Percentiles rank a stretch among this genome's conserved stretches.
Evolutionary conservation across 2,329 filamentous ascomycete species (phyloP).

Genomic region (Cladosporium austrohemisphaericum): DNA sequence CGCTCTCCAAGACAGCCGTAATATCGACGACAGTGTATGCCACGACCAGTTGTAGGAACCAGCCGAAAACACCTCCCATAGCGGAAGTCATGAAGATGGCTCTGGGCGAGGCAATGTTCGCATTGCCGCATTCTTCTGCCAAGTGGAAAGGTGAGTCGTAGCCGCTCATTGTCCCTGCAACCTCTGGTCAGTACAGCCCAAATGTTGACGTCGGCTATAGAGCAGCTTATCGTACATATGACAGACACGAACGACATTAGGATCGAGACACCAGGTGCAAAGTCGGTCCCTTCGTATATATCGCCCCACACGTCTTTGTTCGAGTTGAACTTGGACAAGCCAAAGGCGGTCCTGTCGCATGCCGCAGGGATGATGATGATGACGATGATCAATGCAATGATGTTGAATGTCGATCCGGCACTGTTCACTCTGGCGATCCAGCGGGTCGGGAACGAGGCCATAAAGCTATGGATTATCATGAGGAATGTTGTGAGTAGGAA

Average conservation of each 20-base stretch:
- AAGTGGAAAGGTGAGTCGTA: conserved; percentile 69
- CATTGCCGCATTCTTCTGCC: conserved; percentile 72
- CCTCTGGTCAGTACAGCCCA: background rate
- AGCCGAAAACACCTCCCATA: conserved; percentile 64
- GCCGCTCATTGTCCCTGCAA: conserved; percentile 35
- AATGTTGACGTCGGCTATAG: conserved; percentile 21
- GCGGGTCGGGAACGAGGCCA: conserved; percentile 67
- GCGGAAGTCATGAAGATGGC: conserved; percentile 68
- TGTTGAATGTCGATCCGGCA: conserved; percentile 66
- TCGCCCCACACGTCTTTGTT: conserved; percentile 60
- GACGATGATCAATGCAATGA: conserved; percentile 61
- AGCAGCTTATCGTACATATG: conserved; percentile 46
- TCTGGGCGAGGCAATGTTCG: conserved; percentile 64
- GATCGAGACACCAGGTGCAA: conserved; percentile 62
- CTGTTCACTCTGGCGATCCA: conserved; percentile 70
- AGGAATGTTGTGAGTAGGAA: conserved; percentile 65
- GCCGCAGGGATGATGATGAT: conserved; percentile 66
- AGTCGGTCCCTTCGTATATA: conserved; percentile 64
- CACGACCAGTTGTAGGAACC: conserved; percentile 69
- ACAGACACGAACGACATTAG: conserved; percentile 70
- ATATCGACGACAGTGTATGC: conserved; percentile 69
- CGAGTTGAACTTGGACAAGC: conserved; percentile 56
- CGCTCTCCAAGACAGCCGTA: conserved; percentile 53
- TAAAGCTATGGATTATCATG: conserved; percentile 63
- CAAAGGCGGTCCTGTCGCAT: conserved; percentile 49